These are phyloP conservation scores for Cucumis cinereus DNA, from an alignment of 306 rosid genomes.

Conservation along the genomic window DNA sequence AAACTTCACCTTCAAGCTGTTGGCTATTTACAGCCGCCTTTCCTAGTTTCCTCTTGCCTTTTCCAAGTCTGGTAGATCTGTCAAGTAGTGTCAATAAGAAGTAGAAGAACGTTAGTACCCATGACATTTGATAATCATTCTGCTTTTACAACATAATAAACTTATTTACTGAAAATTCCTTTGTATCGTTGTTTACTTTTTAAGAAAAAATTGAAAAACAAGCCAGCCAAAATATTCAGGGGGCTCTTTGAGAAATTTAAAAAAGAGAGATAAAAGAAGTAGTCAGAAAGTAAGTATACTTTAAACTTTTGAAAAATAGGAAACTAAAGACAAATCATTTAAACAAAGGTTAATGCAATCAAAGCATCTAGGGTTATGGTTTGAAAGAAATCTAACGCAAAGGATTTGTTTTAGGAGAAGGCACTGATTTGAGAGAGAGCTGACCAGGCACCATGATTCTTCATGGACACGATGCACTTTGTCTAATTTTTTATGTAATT, in stretches of 20 bases:
- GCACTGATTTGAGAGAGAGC: not conserved
- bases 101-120: not conserved
- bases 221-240: not conserved
- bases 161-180: not conserved
- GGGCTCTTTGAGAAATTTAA: not conserved
- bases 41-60: constrained; percentile 57
- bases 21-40: not conserved
- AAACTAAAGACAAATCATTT: not conserved
- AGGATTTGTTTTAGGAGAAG: not conserved
- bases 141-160: not conserved
- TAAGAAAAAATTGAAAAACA: not conserved
- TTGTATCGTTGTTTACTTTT: not conserved
- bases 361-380: not conserved
- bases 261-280: not conserved
- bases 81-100: not conserved
- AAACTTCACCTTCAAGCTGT: not conserved
- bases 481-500: not conserved
- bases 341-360: not conserved
- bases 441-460: not conserved
- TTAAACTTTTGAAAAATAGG: not conserved
- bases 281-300: not conserved
- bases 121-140: not conserved
- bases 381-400: not conserved
- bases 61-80: constrained; percentile 95
- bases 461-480: not conserved